Conservation (phyloP, 805 yeast species). For the Yarrowia sp. region DNA sequence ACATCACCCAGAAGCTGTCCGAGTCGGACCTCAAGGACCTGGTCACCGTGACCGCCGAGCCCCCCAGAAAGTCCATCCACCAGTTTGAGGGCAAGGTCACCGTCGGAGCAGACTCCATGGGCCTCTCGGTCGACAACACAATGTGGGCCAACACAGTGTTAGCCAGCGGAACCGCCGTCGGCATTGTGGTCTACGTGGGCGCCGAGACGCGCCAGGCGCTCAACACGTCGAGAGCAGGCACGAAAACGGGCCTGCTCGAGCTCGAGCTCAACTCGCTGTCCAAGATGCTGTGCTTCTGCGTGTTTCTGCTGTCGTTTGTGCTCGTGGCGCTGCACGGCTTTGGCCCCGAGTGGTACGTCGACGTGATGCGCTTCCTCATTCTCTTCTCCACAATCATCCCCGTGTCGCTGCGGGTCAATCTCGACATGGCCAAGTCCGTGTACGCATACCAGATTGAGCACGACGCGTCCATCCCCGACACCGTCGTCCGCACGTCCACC, state of each 20-base stretch:
- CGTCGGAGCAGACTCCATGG: conserved; percentile 50
- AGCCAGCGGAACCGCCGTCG: conserved; percentile 90
- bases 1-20: conserved; percentile 66
- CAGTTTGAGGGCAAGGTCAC: conserved; percentile 72
- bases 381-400: conserved; percentile 95
- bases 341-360: conserved; percentile 73
- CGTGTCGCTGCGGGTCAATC: conserved; percentile 87
- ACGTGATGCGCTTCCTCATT: conserved; percentile 85
- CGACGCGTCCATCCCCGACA: conserved; percentile 74
- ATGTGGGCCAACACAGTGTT: conserved; percentile 98
- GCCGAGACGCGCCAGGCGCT: conserved; percentile 89
- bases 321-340: conserved; percentile 82
- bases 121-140: conserved; percentile 82
- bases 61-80: conserved; percentile 84
- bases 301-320: conserved; percentile 69
- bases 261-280: conserved; percentile 85
- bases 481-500: conserved; percentile 94
- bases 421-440: conserved; percentile 93
- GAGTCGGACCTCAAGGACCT: conserved; percentile 41
- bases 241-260: conserved; percentile 86
- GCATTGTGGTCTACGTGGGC: conserved; percentile 88
- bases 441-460: conserved; percentile 94
- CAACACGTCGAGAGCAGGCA: conserved; percentile 85
- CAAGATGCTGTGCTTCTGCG: conserved; percentile 83
- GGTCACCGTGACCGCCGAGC: conserved; percentile 62